A percentile compares a stretch with the other conserved stretches of the same genome.
phyloP scores from a whole-genome alignment of 2,329 filamentous ascomycete genomes.

The Penicillium sp. region DNA sequence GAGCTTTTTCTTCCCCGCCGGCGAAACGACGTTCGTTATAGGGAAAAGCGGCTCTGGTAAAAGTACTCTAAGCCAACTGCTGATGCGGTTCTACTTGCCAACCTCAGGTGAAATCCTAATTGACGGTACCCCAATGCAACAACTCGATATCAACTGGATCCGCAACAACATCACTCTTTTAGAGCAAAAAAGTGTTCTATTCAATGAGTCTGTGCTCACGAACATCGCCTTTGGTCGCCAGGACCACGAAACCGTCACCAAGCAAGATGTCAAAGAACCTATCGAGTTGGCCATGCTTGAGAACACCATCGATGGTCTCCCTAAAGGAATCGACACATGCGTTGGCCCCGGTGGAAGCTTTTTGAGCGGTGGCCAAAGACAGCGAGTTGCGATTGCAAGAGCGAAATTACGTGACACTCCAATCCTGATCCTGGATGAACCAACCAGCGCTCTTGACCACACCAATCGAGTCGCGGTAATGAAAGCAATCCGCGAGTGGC shows the following conservation, averaged over 20 bases:
- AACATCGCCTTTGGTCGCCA: slow-evolving; percentile 73
- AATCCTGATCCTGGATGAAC: slow-evolving; percentile 82
- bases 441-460: slow-evolving; percentile 82
- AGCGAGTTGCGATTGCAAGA: slow-evolving; percentile 76
- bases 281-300: slow-evolving; percentile 68
- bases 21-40: slow-evolving; percentile 74
- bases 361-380: slow-evolving; percentile 81
- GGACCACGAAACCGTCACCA: slow-evolving; percentile 49
- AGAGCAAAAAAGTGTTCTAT: slow-evolving; percentile 77
- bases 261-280: slow-evolving; percentile 58
- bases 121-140: slow-evolving; percentile 62
- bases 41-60: slow-evolving; percentile 89
- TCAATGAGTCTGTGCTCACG: slow-evolving; percentile 72
- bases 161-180: slow-evolving; percentile 74
- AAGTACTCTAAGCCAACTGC: slow-evolving; percentile 77
- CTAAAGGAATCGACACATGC: slow-evolving; percentile 67
- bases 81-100: slow-evolving; percentile 74
- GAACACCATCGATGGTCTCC: slow-evolving; percentile 63
- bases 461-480: slow-evolving; percentile 66
- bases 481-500: slow-evolving; percentile 72
- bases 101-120: slow-evolving; percentile 63
- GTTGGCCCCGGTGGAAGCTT: slow-evolving; percentile 67
- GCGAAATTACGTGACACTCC: slow-evolving; percentile 73
- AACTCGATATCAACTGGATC: slow-evolving; percentile 68
- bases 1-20: slow-evolving; percentile 67